phyloP scores from a whole-genome alignment of 371 early-diverging fungal genomes.

The Parasitella parasitica region DNA sequence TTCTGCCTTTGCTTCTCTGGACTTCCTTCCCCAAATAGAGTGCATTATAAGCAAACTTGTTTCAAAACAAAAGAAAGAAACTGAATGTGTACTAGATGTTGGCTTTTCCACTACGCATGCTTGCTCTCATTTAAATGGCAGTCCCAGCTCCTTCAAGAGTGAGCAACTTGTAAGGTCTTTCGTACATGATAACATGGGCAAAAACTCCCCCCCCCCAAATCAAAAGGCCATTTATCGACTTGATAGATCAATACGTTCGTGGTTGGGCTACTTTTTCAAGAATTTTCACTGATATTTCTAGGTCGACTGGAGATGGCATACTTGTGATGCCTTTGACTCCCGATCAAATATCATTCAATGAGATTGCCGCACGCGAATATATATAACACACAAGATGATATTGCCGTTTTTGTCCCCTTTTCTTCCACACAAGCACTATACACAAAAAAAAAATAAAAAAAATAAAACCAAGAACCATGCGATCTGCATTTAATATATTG shows the following conservation, averaged over 20 bases:
- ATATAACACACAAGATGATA: background rate
- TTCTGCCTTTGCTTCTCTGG: slow-evolving; percentile 71
- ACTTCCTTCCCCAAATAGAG: slow-evolving; percentile 84
- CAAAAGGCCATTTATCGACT: background rate
- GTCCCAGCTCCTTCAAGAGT: background rate
- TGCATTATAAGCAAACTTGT: slow-evolving; percentile 9
- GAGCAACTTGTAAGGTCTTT: background rate
- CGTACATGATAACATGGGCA: background rate
- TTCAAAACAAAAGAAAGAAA: background rate
- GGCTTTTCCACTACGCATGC: background rate
- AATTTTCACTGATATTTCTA: background rate
- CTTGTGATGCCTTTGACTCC: background rate
- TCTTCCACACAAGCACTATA: background rate
- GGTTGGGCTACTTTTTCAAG: background rate
- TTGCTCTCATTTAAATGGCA: background rate
- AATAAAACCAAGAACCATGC: slow-evolving; percentile 15
- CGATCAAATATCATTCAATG: slow-evolving; percentile 13
- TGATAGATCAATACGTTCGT: background rate
- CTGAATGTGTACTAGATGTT: background rate
- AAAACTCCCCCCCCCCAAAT: too few relatives aligned
- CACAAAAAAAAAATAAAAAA: too few relatives aligned
- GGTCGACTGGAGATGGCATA: background rate
- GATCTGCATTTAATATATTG: slow-evolving; percentile 19
- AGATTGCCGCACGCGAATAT: slow-evolving; percentile 25
- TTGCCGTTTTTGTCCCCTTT: slow-evolving; percentile 3